Percentiles rank a stretch among this genome's conserved stretches.
Evolutionary conservation across 164 flowering plant genomes (phyloP).

Genomic region (Chimonanthus salicifolius): DNA sequence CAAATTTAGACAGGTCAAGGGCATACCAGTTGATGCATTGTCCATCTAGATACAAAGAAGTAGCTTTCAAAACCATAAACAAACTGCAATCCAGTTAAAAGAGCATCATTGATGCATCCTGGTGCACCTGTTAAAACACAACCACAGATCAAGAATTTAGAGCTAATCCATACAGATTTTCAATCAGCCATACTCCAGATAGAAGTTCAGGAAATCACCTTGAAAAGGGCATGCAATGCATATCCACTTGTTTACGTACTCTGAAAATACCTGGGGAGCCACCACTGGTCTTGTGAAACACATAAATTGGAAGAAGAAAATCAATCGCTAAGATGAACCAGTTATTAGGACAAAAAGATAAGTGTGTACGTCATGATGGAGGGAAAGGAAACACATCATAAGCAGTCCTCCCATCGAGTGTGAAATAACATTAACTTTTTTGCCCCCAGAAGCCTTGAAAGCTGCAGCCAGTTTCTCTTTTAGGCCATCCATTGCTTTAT

Average conservation of each 20-base stretch:
- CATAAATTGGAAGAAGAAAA: not conserved
- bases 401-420: slow-evolving; percentile 98
- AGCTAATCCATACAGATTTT: not conserved
- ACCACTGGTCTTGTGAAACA: slow-evolving; percentile 1
- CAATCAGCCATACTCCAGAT: not conserved
- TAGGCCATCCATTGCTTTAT: slow-evolving; percentile 57
- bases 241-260: slow-evolving; percentile 88
- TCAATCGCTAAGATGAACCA: not conserved
- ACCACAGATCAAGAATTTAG: slow-evolving; percentile 6
- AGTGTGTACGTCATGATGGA: slow-evolving; percentile 57
- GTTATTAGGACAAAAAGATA: slow-evolving; percentile 1
- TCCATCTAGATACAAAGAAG: slow-evolving; percentile 88
- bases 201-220: slow-evolving; percentile 37
- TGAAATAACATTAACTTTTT: slow-evolving; percentile 78
- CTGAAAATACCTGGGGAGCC: slow-evolving; percentile 52
- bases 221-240: slow-evolving; percentile 88
- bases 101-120: slow-evolving; percentile 81
- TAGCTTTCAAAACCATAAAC: slow-evolving; percentile 72
- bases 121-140: slow-evolving; percentile 81
- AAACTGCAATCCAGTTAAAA: slow-evolving; percentile 85
- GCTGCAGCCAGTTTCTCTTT: slow-evolving; percentile 63
- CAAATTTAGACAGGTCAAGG: slow-evolving; percentile 1
- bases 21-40: slow-evolving; percentile 94
- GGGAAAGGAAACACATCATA: slow-evolving; percentile 66
- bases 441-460: slow-evolving; percentile 76